phyloP scores from a whole-genome alignment of 2,329 filamentous ascomycete genomes.

The Pyrenochaeta sp. region DNA sequence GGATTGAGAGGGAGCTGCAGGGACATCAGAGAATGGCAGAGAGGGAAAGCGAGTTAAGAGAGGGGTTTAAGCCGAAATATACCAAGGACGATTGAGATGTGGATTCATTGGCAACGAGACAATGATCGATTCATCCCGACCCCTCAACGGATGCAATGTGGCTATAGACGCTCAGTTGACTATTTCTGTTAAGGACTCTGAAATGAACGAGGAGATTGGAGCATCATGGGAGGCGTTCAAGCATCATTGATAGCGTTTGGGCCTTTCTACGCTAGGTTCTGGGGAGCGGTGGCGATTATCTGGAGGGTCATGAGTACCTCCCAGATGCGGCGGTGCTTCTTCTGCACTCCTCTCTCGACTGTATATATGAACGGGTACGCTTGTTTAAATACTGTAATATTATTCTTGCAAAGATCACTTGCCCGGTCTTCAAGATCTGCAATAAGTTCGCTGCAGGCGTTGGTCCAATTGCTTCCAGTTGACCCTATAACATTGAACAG shows the following conservation, averaged over 20 bases:
- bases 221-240: slow-evolving; percentile 1
- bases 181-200: too few species aligned
- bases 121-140: too few species aligned
- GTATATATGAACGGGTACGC: slow-evolving; percentile 14
- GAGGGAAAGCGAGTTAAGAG: slow-evolving; percentile 78
- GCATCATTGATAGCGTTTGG: slow-evolving; percentile 34
- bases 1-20: slow-evolving; percentile 86
- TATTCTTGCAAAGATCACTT: background rate
- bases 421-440: background rate
- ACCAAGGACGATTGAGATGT: slow-evolving; percentile 74
- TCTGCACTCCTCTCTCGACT: slow-evolving; percentile 24
- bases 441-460: too few species aligned
- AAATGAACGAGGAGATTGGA: background rate
- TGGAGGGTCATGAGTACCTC: slow-evolving; percentile 3
- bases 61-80: slow-evolving; percentile 93
- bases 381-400: slow-evolving; percentile 26
- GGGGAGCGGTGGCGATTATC: slow-evolving; percentile 13
- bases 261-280: slow-evolving; percentile 9
- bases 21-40: slow-evolving; percentile 74
- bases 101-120: too few species aligned
- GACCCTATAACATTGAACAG: too few species aligned
- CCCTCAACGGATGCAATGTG: too few species aligned
- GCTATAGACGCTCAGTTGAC: too few species aligned
- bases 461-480: too few species aligned
- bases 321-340: slow-evolving; percentile 7